Evolutionary conservation across 2,329 filamentous ascomycete genomes (phyloP), one percentile per base, ranked within the genome.

Genomic region (Xylariaceae sp.): DNA sequence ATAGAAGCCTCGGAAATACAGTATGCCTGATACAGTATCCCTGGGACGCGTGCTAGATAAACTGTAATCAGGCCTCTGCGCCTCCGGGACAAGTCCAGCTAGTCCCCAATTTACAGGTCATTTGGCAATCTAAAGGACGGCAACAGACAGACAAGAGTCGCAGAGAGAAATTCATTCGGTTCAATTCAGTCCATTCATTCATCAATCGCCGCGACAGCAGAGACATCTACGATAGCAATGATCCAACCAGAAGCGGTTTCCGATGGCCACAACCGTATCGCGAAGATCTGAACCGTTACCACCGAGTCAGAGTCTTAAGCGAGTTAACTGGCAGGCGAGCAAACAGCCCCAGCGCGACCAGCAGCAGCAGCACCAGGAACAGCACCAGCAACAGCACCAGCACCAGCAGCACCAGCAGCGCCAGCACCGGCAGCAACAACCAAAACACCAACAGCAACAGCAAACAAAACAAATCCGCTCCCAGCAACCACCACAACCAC

Each of bases 271-370:
- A 55, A 66, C 64, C 10, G 53, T 45, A 62, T 64, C 66, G 62
- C 67, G 69, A 69, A 65, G 65, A 65, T 56, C 66, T 67, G 67
- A 71, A 64, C 63, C 62, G 62, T 62, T 65, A 48, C 65, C 66
- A 62, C 67, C 59, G 18, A 66, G 62, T 8, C 62, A 64, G 45
- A 61, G 63, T n/a, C 62, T 61, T 47, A 61, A 66, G 51, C 62
- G 61, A 30, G 42, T 56, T 45, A 55, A 60, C 62, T 51, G 10
- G 23, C 23, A 30, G 42, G 44, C 47, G 48, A 54, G 51, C 35
- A 7, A 23, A 49, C 47, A 49, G 17, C 7, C 17, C 17, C n/a
- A 49, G 17, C 44, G 4, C 45, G 44, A 49, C 8, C 47, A 49
- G 6, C 47, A 49, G 17, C 35, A 51, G 6, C 50, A 34, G 11